Evolutionary conservation across 202 grass and related monocot species (phyloP).

Genomic region (Zoysia matrella): DNA sequence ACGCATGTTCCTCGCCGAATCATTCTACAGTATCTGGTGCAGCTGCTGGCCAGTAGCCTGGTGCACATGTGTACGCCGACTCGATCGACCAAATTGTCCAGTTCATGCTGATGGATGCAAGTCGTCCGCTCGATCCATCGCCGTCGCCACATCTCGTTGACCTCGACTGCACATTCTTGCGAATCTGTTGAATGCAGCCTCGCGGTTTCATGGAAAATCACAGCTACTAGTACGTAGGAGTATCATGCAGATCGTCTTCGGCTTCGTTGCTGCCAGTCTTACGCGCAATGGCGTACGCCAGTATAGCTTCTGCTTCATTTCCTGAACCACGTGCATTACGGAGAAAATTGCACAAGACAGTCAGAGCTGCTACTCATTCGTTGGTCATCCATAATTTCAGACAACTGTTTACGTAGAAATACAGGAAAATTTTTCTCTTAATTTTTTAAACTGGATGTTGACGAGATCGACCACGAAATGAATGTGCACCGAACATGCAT

Average conservation of each 20-base stretch:
- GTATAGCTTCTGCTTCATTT: not conserved
- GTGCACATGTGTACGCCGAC: constrained; percentile 35
- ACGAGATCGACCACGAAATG: not conserved
- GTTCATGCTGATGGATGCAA: not conserved
- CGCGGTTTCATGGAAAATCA: constrained; percentile 42
- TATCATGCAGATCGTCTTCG: not conserved
- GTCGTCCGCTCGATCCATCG: constrained; percentile 7
- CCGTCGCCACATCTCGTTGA: constrained; percentile 16
- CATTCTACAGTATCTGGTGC: not conserved
- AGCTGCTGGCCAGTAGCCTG: too few relatives aligned
- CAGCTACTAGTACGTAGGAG: not conserved
- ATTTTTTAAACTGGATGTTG: constrained; percentile 18
- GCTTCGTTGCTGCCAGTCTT: not conserved
- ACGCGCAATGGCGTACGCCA: not conserved
- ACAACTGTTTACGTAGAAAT: not conserved
- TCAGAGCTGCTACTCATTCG: not conserved
- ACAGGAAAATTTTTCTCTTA: not conserved
- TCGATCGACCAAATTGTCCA: not conserved
- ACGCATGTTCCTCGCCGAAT: too few relatives aligned
- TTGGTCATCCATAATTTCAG: not conserved
- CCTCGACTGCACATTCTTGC: not conserved
- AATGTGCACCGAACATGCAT: not conserved
- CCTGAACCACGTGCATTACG: constrained; percentile 8
- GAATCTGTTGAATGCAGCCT: constrained; percentile 11
- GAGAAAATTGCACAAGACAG: not conserved